Evolutionary conservation across 345 rosid species (phyloP).

Genomic region (Bruguiera parviflora): DNA sequence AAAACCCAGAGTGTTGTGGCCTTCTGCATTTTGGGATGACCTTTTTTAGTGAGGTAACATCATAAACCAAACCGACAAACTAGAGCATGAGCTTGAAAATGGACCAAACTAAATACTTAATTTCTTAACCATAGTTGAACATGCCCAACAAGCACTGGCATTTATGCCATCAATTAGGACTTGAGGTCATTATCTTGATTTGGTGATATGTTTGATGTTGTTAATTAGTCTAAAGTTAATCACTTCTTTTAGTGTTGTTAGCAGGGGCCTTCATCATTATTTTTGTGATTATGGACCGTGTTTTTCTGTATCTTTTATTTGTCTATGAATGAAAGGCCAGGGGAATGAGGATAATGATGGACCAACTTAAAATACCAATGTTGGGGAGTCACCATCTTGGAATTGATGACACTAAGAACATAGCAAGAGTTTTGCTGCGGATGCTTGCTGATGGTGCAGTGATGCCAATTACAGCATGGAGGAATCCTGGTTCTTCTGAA

Average conservation of each 20-base stretch:
- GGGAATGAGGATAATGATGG: constrained; percentile 97
- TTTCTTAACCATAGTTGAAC: not conserved
- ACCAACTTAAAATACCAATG: constrained; percentile 52
- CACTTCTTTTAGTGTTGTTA: not conserved
- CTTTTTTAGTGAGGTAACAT: no score
- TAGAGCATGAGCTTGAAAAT: not conserved
- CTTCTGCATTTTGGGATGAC: no score
- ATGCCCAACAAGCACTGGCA: not conserved
- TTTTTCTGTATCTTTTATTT: constrained; percentile 9
- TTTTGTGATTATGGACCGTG: not conserved
- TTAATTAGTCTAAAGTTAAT: not conserved
- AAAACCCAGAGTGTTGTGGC: no score
- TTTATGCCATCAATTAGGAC: not conserved
- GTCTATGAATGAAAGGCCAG: constrained; percentile 51
- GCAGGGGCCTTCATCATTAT: not conserved
- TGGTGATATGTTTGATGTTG: not conserved
- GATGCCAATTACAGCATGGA: constrained; percentile 68
- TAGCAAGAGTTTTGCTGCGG: constrained; percentile 72
- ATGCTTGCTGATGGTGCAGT: constrained; percentile 76
- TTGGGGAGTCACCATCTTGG: constrained; percentile 92
- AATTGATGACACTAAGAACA: constrained; percentile 80
- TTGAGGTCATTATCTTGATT: not conserved
- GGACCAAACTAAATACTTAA: not conserved
- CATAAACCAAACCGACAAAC: not conserved
- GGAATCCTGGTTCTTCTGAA: constrained; percentile 42